phyloP scores from a whole-genome alignment of 495 filamentous ascomycete genomes.

The Trypethelium eluteriae region DNA sequence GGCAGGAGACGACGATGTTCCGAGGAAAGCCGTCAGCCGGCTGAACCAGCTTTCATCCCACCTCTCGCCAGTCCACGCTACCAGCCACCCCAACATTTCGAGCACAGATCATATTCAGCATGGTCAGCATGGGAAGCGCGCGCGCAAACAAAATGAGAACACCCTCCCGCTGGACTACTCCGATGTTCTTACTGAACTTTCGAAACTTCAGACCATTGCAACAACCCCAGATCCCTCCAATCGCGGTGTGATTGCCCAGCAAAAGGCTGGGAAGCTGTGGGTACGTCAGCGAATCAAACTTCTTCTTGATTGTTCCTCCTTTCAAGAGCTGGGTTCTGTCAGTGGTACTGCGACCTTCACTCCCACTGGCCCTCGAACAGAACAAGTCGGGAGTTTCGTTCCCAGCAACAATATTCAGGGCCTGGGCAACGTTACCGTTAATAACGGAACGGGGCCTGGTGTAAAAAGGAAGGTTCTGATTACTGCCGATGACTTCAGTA shows the following conservation, averaged over 20 bases:
- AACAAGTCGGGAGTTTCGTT: slow-evolving; percentile 6
- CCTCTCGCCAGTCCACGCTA: slow-evolving; percentile 23
- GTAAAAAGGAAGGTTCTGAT: slow-evolving; percentile 49
- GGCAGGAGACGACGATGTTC: slow-evolving; percentile 15
- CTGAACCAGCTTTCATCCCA: slow-evolving; percentile 37
- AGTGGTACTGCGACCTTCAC: slow-evolving; percentile 54
- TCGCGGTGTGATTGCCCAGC: slow-evolving; percentile 52
- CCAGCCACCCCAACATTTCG: slow-evolving; percentile 15
- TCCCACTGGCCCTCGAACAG: slow-evolving; percentile 30
- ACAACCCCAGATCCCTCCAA: slow-evolving; percentile 46
- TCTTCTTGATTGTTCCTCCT: slow-evolving; percentile 47
- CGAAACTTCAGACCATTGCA: slow-evolving; percentile 44
- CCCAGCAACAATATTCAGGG: slow-evolving; percentile 27
- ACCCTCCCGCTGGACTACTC: slow-evolving; percentile 52
- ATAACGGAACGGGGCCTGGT: background rate
- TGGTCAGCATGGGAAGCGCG: background rate
- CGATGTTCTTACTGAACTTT: slow-evolving; percentile 50
- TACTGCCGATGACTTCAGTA: slow-evolving; percentile 58
- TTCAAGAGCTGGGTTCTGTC: slow-evolving; percentile 52
- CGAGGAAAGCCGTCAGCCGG: slow-evolving; percentile 31
- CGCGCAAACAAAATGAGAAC: slow-evolving; percentile 15
- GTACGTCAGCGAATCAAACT: slow-evolving; percentile 52
- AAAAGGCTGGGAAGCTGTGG: slow-evolving; percentile 59
- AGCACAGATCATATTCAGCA: background rate
- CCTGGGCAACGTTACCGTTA: slow-evolving; percentile 38